These are phyloP conservation scores for Aspergillus ustus DNA, from an alignment of 2,329 filamentous ascomycete genomes.

Conservation along the genomic window DNA sequence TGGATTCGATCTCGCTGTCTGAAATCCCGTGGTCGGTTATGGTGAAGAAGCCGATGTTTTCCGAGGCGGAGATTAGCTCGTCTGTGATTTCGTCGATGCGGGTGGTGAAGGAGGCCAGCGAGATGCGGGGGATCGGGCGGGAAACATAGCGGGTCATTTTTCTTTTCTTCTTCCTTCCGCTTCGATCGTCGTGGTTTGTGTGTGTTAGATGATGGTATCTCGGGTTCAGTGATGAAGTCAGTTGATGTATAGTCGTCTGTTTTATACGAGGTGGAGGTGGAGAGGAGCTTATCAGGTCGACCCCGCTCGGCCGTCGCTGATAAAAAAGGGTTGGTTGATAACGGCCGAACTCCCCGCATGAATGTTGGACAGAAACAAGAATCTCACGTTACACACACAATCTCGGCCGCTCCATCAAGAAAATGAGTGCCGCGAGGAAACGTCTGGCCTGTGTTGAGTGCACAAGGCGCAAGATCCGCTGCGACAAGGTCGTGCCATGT, in stretches of 20 bases:
- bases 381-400: not conserved
- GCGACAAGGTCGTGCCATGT: slow-evolving; percentile 49
- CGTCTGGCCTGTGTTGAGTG: slow-evolving; percentile 34
- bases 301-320: not conserved
- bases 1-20: slow-evolving; percentile 53
- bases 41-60: slow-evolving; percentile 66
- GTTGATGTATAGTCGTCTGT: not conserved
- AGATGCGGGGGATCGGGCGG: slow-evolving; percentile 57
- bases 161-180: not conserved
- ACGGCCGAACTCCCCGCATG: not conserved
- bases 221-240: not conserved
- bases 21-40: slow-evolving; percentile 61
- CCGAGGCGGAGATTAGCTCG: slow-evolving; percentile 59
- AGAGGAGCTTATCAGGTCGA: not conserved
- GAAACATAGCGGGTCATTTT: slow-evolving; percentile 45
- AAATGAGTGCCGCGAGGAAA: slow-evolving; percentile 24
- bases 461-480: slow-evolving; percentile 39
- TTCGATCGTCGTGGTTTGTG: too few relatives aligned
- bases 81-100: slow-evolving; percentile 60
- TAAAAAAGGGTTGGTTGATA: not conserved
- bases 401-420: slow-evolving; percentile 2
- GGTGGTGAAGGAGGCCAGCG: slow-evolving; percentile 57
- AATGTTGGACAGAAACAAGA: too few relatives aligned
- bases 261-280: not conserved
- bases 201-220: not conserved